Evolutionary conservation across 169 alveolate genomes (phyloP).

Genomic region (Plasmodium berghei): DNA sequence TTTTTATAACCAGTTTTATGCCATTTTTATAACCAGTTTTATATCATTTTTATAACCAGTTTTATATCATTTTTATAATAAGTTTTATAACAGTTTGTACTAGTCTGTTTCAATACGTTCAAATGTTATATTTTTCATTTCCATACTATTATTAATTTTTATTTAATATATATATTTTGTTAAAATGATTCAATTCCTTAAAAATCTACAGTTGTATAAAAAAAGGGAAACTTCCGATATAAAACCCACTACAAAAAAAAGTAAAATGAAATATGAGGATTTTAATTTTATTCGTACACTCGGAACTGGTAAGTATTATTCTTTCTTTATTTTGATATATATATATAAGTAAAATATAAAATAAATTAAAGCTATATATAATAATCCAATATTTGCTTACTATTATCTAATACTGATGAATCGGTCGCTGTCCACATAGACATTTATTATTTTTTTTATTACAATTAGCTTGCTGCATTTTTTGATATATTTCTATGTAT

Average conservation of each 20-base stretch:
- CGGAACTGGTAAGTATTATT: constrained; percentile 54
- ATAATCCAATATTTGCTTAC: too few relatives aligned
- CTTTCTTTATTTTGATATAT: neutral
- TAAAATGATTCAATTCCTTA: constrained; percentile 48
- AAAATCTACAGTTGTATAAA: constrained; percentile 49
- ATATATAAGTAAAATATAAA: too few relatives aligned
- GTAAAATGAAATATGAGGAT: constrained; percentile 74
- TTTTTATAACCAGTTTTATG: neutral
- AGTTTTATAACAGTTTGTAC: too few relatives aligned
- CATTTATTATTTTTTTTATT: neutral
- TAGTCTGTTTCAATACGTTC: neutral
- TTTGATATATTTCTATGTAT: neutral
- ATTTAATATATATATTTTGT: neutral
- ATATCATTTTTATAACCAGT: neutral
- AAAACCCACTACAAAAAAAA: constrained; percentile 9
- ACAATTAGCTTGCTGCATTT: neutral
- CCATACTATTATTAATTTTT: neutral
- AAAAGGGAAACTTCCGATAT: constrained; percentile 29
- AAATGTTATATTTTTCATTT: neutral
- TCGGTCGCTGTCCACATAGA: neutral
- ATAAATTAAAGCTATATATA: too few relatives aligned
- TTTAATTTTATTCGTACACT: constrained; percentile 75
- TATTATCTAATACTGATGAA: too few relatives aligned
- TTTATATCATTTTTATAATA: too few relatives aligned
- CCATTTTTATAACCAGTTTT: neutral